A percentile compares a stretch with the other conserved stretches of the same genome.
phyloP scores from a whole-genome alignment of 2,329 filamentous ascomycete genomes.

The Stylonectria norvegica region DNA sequence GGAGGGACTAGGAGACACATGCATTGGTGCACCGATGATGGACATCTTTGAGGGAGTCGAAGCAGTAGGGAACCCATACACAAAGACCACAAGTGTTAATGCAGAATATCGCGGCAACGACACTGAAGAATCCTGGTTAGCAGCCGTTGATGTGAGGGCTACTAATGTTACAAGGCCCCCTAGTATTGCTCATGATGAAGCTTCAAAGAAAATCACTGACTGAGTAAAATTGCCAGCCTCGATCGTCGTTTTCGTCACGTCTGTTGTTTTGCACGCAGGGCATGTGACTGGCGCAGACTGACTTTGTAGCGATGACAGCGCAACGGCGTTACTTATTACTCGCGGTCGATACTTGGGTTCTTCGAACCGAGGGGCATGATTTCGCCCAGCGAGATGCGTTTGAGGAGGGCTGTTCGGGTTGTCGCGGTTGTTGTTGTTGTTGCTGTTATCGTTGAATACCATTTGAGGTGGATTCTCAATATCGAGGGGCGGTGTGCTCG shows the following conservation, averaged over 20 bases:
- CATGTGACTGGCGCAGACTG: slow-evolving; percentile 18
- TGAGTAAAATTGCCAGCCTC: slow-evolving; percentile 16
- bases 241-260: slow-evolving; percentile 8
- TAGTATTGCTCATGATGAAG: too few species aligned
- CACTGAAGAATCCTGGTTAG: slow-evolving; percentile 9
- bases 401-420: too few species aligned
- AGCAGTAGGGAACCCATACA: slow-evolving; percentile 21
- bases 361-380: not conserved
- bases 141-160: slow-evolving; percentile 1
- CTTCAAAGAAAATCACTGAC: slow-evolving; percentile 15
- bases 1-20: slow-evolving; percentile 12
- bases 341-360: slow-evolving; percentile 2
- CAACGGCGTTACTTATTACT: slow-evolving; percentile 7
- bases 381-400: too few species aligned
- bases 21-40: slow-evolving; percentile 21
- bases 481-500: too few species aligned
- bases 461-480: too few species aligned
- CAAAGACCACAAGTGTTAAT: slow-evolving; percentile 16
- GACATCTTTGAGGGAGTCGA: slow-evolving; percentile 19
- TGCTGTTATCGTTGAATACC: too few species aligned
- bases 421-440: too few species aligned
- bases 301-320: slow-evolving; percentile 13
- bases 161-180: not conserved
- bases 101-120: slow-evolving; percentile 16
- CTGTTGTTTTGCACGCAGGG: slow-evolving; percentile 11